Evolutionary conservation across 805 yeast species (phyloP), one percentile per base, ranked within the genome.

Genomic region (Komagataella kurtzmanii): DNA sequence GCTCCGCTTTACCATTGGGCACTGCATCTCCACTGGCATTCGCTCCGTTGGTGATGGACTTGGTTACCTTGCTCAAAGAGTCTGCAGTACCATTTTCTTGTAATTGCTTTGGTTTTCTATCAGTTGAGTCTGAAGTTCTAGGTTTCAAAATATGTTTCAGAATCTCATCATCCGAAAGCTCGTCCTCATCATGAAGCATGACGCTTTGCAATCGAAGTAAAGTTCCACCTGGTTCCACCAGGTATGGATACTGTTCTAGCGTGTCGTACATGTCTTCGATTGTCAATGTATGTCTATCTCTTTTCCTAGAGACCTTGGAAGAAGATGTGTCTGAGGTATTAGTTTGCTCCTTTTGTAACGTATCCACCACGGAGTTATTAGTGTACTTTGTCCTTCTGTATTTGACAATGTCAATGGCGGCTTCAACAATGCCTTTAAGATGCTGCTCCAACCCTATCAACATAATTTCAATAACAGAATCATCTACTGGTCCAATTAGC

Each of bases 381-480:
- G 67, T 65, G 59, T 69, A 68, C 53, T 73, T 76, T 48, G 71
- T 69, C 56, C 74, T 75, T 49, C 89, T 68, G 58, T 79, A 80
- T 54, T 83, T 75, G 6, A 83, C 84, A 2, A 81, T 76, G 60
- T 86, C 95, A 47, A 88, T 76, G 2, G 88, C 80, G 56, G 79
- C 77, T 59, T 88, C 93, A 5, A 91, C 66, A 8, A 90, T 70
- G 54, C 80, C 78, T 58, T 83, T 85, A 56, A 93, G 66, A 66
- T 89, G 91, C 40, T 77, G 72, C 61, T 91, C 97, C 46, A 93
- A 69, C 0, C 97, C 97, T n/a, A 85, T 65, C 19, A 81, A 70
- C 55, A 90, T 63, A 17, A 93, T 69, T 52, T 89, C 95, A n/a
- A 86, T 77, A 5, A 85, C 86, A 18, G 80, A 81, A n/a, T 82